Evolutionary conservation across 805 yeast species (phyloP).

Genomic region (Saturnispora besseyi): DNA sequence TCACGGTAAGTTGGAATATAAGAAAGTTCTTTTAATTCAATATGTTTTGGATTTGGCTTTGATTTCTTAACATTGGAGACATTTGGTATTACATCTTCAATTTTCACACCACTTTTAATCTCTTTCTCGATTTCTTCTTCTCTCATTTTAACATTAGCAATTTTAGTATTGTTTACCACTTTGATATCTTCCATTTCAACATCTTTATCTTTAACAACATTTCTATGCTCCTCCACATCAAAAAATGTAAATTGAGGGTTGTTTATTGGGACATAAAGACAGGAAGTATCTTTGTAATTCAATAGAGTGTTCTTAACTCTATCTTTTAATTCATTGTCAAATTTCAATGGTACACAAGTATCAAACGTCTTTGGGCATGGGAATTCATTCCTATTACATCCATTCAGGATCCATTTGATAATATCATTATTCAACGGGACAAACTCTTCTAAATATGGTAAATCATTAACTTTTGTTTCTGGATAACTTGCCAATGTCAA

Average conservation of each 20-base stretch:
- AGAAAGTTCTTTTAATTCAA: background rate
- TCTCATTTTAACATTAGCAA: background rate
- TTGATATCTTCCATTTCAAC: background rate
- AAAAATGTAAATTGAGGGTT: slow-evolving; percentile 17
- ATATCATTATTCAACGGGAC: slow-evolving; percentile 14
- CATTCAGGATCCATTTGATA: slow-evolving; percentile 23
- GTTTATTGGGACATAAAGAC: slow-evolving; percentile 28
- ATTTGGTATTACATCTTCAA: background rate
- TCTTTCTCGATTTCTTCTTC: background rate
- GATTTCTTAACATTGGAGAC: background rate
- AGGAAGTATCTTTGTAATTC: slow-evolving; percentile 15
- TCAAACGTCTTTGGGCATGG: slow-evolving; percentile 14
- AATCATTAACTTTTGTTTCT: slow-evolving; percentile 5
- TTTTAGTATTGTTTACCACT: background rate
- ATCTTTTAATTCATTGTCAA: slow-evolving; percentile 12
- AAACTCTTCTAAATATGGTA: slow-evolving; percentile 13
- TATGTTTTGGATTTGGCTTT: background rate
- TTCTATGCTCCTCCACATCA: background rate
- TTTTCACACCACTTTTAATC: background rate
- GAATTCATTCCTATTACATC: slow-evolving; percentile 14
- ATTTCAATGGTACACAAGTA: slow-evolving; percentile 8
- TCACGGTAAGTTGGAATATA: slow-evolving; percentile 16
- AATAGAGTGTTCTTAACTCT: slow-evolving; percentile 20
- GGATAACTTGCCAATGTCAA: slow-evolving; percentile 17
- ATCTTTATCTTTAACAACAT: background rate